Base-by-base conservation (phyloP, 495 filamentous ascomycete genomes). In the Hypomontagnella submonticulosa region DNA sequence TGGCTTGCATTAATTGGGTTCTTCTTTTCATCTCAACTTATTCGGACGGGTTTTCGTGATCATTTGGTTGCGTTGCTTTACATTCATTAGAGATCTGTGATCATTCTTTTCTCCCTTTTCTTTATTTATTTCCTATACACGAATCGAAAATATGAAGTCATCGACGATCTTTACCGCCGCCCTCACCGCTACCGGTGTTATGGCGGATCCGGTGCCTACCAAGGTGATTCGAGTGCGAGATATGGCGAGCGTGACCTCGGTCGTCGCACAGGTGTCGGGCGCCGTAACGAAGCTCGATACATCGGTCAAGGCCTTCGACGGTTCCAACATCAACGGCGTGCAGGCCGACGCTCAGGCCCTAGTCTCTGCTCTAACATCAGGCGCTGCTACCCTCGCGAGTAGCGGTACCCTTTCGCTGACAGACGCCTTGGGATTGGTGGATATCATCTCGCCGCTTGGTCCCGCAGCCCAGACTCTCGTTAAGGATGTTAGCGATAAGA, bases 81-180 rank as follows among this genome's bases (percentile, higher is more conserved):
- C 63, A 33, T 57, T 61, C 63, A 51, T 61, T 66, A 53, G 41
- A 66, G 63, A 60, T 66, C 55, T 19, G 49, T 27, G 51, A 66
- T 59, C 56, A 27, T 56, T 54, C 43, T 49, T 49, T 63, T 57
- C 19, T 20, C 36, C 5, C 16, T 13, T 33, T 36, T 50, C 18
- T 37, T 33, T 18, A 8, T 56, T 47, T 27, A 12, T 50, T 23
- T 19, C 23, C 33, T 56, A 12, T 27, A 52, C 15, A 33, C 6
- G 23, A 44, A 18, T 44, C 43, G 41, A 55, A 71, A 78, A 66
- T 8, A 81, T 81, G 79, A 81, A 79, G 75, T 64, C 73, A 62
- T 73, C 76, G 30, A 49, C 71, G n/a, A 55, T 80, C 52, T 43
- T 74, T 36, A 43, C 73, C 44, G 46, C 76, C 61, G 75, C 77